Percentiles rank a stretch among this genome's conserved stretches.
Evolutionary conservation across 2,329 filamentous ascomycete species (phyloP).

Genomic region (Aspergillus melleus): DNA sequence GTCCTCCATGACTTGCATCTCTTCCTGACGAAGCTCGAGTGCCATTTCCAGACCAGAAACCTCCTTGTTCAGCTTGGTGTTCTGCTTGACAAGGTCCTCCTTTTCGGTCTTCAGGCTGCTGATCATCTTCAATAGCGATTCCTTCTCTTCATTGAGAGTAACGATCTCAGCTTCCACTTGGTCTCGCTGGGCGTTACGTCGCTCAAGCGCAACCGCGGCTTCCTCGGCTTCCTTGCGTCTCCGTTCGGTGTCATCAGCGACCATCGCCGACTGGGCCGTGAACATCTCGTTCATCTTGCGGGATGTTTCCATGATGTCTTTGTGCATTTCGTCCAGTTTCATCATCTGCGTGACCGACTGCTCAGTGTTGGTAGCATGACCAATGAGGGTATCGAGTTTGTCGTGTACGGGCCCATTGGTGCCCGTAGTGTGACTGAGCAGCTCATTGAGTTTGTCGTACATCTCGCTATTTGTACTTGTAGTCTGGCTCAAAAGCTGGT

Average conservation of each 20-base stretch:
- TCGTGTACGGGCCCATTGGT: conserved; percentile 33
- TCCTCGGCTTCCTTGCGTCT: conserved; percentile 79
- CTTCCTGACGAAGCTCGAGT: conserved; percentile 81
- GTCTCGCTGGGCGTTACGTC: conserved; percentile 66
- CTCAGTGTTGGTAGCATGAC: conserved; percentile 59
- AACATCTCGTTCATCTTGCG: conserved; percentile 77
- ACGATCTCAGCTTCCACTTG: conserved; percentile 56
- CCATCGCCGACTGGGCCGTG: conserved; percentile 37
- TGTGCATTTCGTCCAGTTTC: conserved; percentile 83
- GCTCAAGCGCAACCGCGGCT: conserved; percentile 76
- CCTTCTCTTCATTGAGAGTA: conserved; percentile 58
- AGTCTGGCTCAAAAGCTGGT: conserved; percentile 41
- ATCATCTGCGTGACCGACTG: conserved; percentile 74
- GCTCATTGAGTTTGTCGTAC: conserved; percentile 58
- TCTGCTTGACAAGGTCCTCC: conserved; percentile 74
- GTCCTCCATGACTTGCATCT: conserved; percentile 85
- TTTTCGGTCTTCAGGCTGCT: conserved; percentile 46
- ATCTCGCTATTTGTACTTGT: conserved; percentile 42
- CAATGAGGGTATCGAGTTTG: conserved; percentile 45
- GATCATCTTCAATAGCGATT: conserved; percentile 61
- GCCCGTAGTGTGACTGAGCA: conserved; percentile 40
- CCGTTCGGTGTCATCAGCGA: conserved; percentile 76
- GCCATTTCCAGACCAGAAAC: conserved; percentile 90
- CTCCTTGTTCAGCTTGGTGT: conserved; percentile 77
- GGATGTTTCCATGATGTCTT: conserved; percentile 81